These are phyloP conservation scores for Fusarium hainanense DNA, from an alignment of 2,329 filamentous ascomycete species.

Conservation along the genomic window DNA sequence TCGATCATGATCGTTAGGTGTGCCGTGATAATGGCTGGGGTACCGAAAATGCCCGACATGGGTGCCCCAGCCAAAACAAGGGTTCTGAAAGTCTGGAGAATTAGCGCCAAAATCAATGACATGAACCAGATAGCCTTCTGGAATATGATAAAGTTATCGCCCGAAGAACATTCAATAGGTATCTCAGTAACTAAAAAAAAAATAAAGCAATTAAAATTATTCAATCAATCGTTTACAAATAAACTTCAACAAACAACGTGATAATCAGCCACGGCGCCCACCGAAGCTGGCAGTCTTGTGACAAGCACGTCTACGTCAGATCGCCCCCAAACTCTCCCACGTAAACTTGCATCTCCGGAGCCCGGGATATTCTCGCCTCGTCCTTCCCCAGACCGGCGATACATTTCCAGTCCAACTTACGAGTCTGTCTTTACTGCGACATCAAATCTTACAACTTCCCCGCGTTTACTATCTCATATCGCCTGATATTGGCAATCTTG, in stretches of 20 bases:
- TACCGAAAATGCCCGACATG: no score
- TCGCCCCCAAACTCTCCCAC: slow-evolving; percentile 2
- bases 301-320: slow-evolving; percentile 23
- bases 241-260: slow-evolving; percentile 17
- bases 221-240: not conserved
- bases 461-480: slow-evolving; percentile 18
- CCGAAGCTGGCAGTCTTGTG: slow-evolving; percentile 21
- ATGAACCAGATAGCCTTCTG: not conserved
- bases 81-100: slow-evolving; percentile 6
- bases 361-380: slow-evolving; percentile 41
- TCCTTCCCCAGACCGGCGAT: slow-evolving; percentile 13
- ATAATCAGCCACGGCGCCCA: slow-evolving; percentile 25
- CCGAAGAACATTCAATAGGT: no score
- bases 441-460: slow-evolving; percentile 32
- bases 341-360: slow-evolving; percentile 2
- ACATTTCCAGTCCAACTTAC: slow-evolving; percentile 23
- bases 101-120: not conserved
- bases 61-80: slow-evolving; percentile 2
- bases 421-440: slow-evolving; percentile 15
- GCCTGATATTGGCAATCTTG: not conserved
- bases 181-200: not conserved
- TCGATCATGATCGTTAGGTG: slow-evolving; percentile 38
- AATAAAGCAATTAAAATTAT: not conserved
- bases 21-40: slow-evolving; percentile 21
- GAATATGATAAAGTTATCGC: not conserved